Conservation (phyloP, 495 filamentous ascomycete genomes). For the Mytilinidion resinicola region DNA sequence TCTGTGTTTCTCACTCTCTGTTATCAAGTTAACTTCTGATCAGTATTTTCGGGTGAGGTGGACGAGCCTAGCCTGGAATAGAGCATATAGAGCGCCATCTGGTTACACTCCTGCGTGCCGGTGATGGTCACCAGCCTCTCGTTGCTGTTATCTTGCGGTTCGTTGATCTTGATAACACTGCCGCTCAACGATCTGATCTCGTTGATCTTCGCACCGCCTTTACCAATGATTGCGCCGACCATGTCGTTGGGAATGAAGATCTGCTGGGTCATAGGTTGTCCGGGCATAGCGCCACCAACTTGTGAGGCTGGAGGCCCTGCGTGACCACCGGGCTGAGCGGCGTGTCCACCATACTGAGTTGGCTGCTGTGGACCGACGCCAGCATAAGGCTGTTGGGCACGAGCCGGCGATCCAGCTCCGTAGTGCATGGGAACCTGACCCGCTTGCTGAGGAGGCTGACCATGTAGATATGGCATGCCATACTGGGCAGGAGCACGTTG, state of each 20-base stretch:
- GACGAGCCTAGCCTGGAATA: conserved; percentile 90
- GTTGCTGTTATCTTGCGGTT: conserved; percentile 97
- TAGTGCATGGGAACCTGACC: conserved; percentile 66
- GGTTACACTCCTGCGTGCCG: conserved; percentile 94
- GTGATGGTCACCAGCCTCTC: conserved; percentile 96
- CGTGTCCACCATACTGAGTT: conserved; percentile 52
- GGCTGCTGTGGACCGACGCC: conserved; percentile 77
- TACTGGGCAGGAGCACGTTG: conserved; percentile 48
- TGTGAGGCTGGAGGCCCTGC: conserved; percentile 57
- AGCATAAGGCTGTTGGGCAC: conserved; percentile 44
- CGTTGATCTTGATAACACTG: conserved; percentile 99
- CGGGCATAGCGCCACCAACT: conserved; percentile 68
- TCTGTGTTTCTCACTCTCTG: conserved; percentile 45
- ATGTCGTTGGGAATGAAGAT: conserved; percentile 99
- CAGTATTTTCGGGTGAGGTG: neutral
- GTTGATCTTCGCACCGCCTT: conserved; percentile 98
- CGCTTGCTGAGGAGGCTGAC: conserved; percentile 59
- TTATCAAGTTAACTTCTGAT: neutral
- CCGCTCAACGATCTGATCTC: conserved; percentile 95
- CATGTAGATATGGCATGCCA: conserved; percentile 57
- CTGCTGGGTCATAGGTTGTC: conserved; percentile 89
- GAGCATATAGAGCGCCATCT: conserved; percentile 99
- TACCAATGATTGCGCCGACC: conserved; percentile 98
- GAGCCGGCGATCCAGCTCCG: conserved; percentile 60
- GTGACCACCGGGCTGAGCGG: conserved; percentile 39